phyloP scores from a whole-genome alignment of 2,329 filamentous ascomycete species.

The Penicillium sp. region DNA sequence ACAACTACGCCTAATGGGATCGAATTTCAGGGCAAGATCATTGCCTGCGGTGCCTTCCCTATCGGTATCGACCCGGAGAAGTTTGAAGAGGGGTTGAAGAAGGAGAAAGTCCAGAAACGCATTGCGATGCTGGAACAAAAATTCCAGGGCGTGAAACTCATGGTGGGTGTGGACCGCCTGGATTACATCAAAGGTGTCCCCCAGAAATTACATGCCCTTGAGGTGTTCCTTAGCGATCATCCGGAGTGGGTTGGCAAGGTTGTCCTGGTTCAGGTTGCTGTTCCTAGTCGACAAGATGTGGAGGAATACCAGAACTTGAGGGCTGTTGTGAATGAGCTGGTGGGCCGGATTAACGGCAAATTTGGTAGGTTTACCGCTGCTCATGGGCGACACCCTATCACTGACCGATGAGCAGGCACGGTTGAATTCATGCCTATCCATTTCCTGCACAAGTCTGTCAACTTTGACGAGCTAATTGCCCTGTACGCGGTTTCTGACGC shows the following conservation, averaged over 20 bases:
- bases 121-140: slow-evolving; percentile 78
- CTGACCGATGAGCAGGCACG: too few species aligned
- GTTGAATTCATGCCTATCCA: slow-evolving; percentile 99
- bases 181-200: slow-evolving; percentile 99
- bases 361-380: too few species aligned
- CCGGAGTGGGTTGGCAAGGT: slow-evolving; percentile 98
- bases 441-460: slow-evolving; percentile 92
- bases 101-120: slow-evolving; percentile 75
- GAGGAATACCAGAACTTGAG: slow-evolving; percentile 96
- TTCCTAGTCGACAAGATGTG: slow-evolving; percentile 88
- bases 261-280: slow-evolving; percentile 88
- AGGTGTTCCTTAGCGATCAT: slow-evolving; percentile 93
- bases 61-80: slow-evolving; percentile 98
- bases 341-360: slow-evolving; percentile 91
- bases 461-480: slow-evolving; percentile 87
- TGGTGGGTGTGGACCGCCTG: slow-evolving; percentile 89
- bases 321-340: slow-evolving; percentile 90
- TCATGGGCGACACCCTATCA: too few species aligned
- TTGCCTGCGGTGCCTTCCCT: slow-evolving; percentile 89
- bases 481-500: slow-evolving; percentile 87
- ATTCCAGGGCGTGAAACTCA: slow-evolving; percentile 90
- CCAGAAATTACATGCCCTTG: slow-evolving; percentile 90
- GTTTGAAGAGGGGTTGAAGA: slow-evolving; percentile 79
- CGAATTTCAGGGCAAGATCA: slow-evolving; percentile 76
- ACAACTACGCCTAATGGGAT: slow-evolving; percentile 83